Evolutionary conservation across 2,329 filamentous ascomycete species (phyloP), one percentile per base, ranked within the genome.

Genomic region (Cadophora sp.): DNA sequence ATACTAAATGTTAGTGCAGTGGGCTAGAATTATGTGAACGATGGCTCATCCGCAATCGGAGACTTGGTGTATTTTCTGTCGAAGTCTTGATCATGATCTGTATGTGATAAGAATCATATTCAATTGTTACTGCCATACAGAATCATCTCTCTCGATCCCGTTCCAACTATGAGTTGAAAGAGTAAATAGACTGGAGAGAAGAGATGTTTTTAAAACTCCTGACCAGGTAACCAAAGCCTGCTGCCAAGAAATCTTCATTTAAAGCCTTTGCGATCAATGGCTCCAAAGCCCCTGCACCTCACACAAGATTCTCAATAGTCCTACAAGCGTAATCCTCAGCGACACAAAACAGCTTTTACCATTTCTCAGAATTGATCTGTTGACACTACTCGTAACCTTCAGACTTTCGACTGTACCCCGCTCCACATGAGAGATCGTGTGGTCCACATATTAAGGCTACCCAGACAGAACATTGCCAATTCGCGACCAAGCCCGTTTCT

Each of bases 41-140:
- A 19, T 26, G 31, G 56, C 19, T 43, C 40, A 43, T 59, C 56
- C 56, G 56, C 12, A 40, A 40, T 59, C 56, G 56, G 56, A 59
- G 56, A 26, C 12, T 43, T 59, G 31, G 56, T 4, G 4, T 6
- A 27, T 59, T n/a, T 34, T 12, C 4, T 16, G 16, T 6, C n/a
- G 26, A 48, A n/a, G 6, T 48, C 11, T n/a, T n/a, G n/a, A n/a
- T n/a, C n/a, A n/a, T 22, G 19, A 48, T 3, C 40, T 19, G 12
- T 14, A 43, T 43, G 40, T 43, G 40, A 43, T 43, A 43, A 16
- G 16, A 43, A 2, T 43, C 40, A 6, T 16, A 4, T 43, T 43
- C 16, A 19, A 43, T 37, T 37, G 34, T 37, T 37, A 37, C 14
- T 37, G 7, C n/a, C n/a, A n/a, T n/a, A n/a, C n/a, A n/a, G n/a